These are phyloP conservation scores for Rhodotorula sp. DNA, from an alignment of 1,284 basidiomycete species.

Conservation along the genomic window DNA sequence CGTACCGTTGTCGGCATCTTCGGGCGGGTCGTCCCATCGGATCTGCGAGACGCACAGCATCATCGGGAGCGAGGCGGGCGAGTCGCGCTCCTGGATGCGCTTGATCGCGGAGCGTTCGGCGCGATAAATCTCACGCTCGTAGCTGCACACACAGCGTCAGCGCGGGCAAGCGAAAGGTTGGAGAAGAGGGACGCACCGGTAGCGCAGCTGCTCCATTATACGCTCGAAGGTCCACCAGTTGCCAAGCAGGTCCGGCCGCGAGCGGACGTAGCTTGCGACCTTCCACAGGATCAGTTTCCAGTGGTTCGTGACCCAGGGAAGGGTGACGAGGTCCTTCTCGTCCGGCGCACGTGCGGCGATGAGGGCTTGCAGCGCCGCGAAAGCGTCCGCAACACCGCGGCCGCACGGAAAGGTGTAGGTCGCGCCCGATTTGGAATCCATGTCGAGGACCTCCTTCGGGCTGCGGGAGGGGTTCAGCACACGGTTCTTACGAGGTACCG, in stretches of 20 bases:
- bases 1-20: conserved; percentile 50
- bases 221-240: conserved; percentile 75
- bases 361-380: conserved; percentile 18
- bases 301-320: conserved; percentile 86
- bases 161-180: accelerated
- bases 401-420: conserved; percentile 28
- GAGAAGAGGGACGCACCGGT: conserved; percentile 62
- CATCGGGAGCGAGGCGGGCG: conserved; percentile 71
- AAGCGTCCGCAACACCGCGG: conserved; percentile 24
- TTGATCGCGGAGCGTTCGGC: conserved; percentile 79
- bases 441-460: conserved; percentile 34
- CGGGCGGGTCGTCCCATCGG: conserved; percentile 57
- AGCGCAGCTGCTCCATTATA: conserved; percentile 77
- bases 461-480: not conserved
- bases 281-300: conserved; percentile 94
- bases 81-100: conserved; percentile 73
- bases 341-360: conserved; percentile 56
- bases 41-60: conserved; percentile 80
- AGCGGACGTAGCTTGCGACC: conserved; percentile 73
- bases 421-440: conserved; percentile 24
- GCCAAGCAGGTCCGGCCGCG: conserved; percentile 66
- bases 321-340: conserved; percentile 58
- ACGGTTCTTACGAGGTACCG: not conserved
- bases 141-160: conserved; percentile 58
- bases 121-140: conserved; percentile 81